Base-by-base conservation (phyloP, 2,329 filamentous ascomycete species). In the Beauveria pseudobassiana region DNA sequence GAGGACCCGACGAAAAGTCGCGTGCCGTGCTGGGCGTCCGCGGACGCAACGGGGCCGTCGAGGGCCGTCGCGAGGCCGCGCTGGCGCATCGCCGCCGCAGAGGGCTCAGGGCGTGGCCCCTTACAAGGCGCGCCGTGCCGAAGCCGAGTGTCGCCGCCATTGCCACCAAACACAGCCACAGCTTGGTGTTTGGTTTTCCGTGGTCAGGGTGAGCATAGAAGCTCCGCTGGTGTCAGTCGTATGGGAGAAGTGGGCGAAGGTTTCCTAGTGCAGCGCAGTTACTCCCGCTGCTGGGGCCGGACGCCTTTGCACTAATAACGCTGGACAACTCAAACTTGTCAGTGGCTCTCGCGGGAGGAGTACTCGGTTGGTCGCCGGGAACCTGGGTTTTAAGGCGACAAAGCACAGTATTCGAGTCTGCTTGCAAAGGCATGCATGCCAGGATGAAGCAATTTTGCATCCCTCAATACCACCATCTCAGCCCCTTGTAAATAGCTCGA, bases 101-200 rank as follows among this genome's bases (percentile, higher is more conserved):
- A 57, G 69, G 66, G 63, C 69, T 65, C 64, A 74, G 65, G 55
- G 69, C 66, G 62, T 69, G 72, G 67, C 72, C 68, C 65, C 69
- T 63, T 5, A 69, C 66, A 62, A 74, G 67, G 63, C 69, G 74
- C 65, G 72, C 69, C 64, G 71, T 69, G 63, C 74, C 72, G 65
- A 71, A 66, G 62, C 70, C 70, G 64, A 75, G 70, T 63, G 70
- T 70, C 63, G 71, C 69, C 65, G 72, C 71, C 69, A 69, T 72
- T 64, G 66, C 65, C 14, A 64, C 65, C 64, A 63, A 63, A 60
- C 54, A 62, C 54, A 55, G 49, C 51, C 56, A 62, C 45, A 52
- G 62, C 61, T 64, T 63, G 59, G 63, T 63, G 52, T 59, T 62
- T 53, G 48, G 48, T 42, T 62, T 45, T 61, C 59, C 8, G 51